Evolutionary conservation across 768 basidiomycete species (phyloP).

Genomic region (Pleurotus tuoliensis): DNA sequence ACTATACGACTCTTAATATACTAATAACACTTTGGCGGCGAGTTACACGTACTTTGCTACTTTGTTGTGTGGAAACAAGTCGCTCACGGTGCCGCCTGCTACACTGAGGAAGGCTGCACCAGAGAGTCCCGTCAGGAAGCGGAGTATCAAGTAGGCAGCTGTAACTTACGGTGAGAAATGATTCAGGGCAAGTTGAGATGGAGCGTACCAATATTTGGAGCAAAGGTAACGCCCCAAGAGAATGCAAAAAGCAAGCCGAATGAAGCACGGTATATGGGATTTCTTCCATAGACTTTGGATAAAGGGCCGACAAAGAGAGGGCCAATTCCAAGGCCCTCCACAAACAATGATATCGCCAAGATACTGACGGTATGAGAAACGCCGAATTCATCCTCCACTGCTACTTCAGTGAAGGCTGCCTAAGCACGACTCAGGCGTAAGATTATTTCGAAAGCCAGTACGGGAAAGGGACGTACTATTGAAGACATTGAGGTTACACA

Average conservation of each 20-base stretch:
- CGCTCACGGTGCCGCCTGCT: conserved; percentile 51
- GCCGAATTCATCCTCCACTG: background rate
- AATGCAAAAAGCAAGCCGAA: conserved; percentile 59
- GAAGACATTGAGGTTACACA: conserved; percentile 3
- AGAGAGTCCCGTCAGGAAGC: conserved; percentile 51
- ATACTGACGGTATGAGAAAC: conserved; percentile 2
- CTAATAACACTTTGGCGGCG: background rate
- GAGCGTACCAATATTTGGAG: conserved; percentile 54
- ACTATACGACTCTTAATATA: conserved; percentile 13
- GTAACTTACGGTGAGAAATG: background rate
- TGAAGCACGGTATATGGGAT: conserved; percentile 56
- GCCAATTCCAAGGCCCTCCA: conserved; percentile 53
- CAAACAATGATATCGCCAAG: conserved; percentile 51
- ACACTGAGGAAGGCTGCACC: conserved; percentile 57
- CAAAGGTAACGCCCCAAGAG: conserved; percentile 71
- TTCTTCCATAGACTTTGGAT: conserved; percentile 60
- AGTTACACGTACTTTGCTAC: conserved; percentile 51
- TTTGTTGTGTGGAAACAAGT: conserved; percentile 49
- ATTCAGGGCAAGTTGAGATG: background rate
- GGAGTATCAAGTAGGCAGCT: conserved; percentile 59
- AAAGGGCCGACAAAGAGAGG: conserved; percentile 53
- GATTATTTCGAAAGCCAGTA: too few species aligned
- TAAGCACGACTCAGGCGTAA: background rate
- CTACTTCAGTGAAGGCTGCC: conserved; percentile 3
- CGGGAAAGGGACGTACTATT: background rate